These are phyloP conservation scores for Dorcoceras hygrometricum DNA, from an alignment of 257 asterid genomes.

Conservation along the genomic window DNA sequence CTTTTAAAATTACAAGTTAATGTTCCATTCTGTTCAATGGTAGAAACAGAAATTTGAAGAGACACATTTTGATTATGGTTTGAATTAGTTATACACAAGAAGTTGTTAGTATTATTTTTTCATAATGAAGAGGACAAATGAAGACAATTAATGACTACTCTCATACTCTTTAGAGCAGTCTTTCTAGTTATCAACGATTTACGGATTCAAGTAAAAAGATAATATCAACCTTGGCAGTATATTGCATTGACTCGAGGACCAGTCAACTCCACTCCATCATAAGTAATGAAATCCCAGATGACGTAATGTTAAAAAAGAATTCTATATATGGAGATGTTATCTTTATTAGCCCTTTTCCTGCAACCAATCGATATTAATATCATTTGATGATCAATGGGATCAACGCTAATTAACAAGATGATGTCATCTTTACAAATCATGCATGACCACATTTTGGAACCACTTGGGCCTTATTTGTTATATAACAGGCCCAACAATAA, in stretches of 20 bases:
- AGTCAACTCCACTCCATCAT: slow-evolving; percentile 60
- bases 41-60: background rate
- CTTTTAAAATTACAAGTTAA: too few species aligned
- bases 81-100: background rate
- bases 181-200: slow-evolving; percentile 1
- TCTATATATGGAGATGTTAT: slow-evolving; percentile 66
- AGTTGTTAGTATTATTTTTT: too few species aligned
- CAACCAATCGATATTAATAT: slow-evolving; percentile 22
- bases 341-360: slow-evolving; percentile 79
- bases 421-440: background rate
- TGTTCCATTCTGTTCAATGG: background rate
- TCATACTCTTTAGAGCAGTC: slow-evolving; percentile 1
- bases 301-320: slow-evolving; percentile 51
- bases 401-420: background rate
- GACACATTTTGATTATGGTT: too few species aligned
- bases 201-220: slow-evolving; percentile 15
- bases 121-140: background rate
- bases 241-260: slow-evolving; percentile 69
- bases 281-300: slow-evolving; percentile 66
- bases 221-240: slow-evolving; percentile 51
- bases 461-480: too few species aligned
- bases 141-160: slow-evolving; percentile 6
- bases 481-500: too few species aligned
- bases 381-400: slow-evolving; percentile 3
- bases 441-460: too few species aligned